These are phyloP conservation scores for Oryza rufipogon DNA, from an alignment of 176 grass and related monocot genomes.

Conservation along the genomic window DNA sequence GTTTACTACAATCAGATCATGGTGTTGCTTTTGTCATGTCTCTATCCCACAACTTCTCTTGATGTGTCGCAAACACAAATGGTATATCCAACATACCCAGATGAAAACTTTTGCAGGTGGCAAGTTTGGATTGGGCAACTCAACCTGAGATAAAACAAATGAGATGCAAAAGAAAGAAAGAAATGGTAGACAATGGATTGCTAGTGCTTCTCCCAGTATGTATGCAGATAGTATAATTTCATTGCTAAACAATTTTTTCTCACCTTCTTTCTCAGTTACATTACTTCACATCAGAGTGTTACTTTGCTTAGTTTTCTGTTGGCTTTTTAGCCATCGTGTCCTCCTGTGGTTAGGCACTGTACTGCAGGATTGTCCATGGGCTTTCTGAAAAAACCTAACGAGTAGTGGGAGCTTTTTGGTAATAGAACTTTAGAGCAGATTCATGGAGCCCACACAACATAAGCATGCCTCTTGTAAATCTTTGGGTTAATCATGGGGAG, in stretches of 20 bases:
- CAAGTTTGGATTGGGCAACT: background rate
- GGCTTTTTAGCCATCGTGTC: constrained; percentile 21
- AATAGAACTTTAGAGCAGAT: background rate
- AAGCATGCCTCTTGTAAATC: background rate
- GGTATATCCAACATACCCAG: background rate
- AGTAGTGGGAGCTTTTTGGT: constrained; percentile 14
- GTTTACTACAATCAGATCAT: background rate
- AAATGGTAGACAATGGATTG: background rate
- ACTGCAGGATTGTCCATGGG: background rate
- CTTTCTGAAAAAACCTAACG: constrained; percentile 9
- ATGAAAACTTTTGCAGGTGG: constrained; percentile 14
- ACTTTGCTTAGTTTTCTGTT: background rate
- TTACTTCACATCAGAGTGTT: background rate
- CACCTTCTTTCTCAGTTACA: background rate
- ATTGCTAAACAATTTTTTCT: background rate
- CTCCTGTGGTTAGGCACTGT: background rate
- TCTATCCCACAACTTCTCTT: background rate
- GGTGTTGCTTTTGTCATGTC: constrained; percentile 1
- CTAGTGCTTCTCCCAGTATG: background rate
- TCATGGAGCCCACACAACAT: background rate
- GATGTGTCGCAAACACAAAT: background rate
- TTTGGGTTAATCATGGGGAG: constrained; percentile 4
- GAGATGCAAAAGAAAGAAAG: background rate
- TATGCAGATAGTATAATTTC: background rate
- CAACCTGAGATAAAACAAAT: background rate